Base-by-base conservation (phyloP, 257 asterid genomes). In the Linaria vulgaris region DNA sequence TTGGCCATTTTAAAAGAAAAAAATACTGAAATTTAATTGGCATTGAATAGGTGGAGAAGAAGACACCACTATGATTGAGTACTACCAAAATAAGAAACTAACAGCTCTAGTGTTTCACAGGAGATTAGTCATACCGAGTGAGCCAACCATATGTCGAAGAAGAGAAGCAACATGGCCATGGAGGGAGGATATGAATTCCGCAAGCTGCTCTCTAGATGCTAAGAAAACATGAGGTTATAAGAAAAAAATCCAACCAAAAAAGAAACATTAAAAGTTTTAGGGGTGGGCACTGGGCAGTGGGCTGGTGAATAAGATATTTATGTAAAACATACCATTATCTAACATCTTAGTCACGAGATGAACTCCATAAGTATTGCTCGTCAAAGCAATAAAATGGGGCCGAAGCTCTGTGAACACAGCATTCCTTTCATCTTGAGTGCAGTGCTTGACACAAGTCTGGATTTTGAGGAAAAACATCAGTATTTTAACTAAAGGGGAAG, bases 61-160 rank as follows among this genome's bases (percentile, higher is more conserved):
- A 39, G 12, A 10, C 20, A 52, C 12, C n/a, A 19, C 15, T 14
- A 10, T 45, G 63, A 61, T 55, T 19, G 20, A 34, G 10, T 49
- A 62, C 12, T 25, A 19, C 25, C 41, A 17, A 56, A n/a, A 20
- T 37, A 8, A 47, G 34, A 51, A 21, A 13, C 51, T 16, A 23
- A 12, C 57, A 55, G 48, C 53, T 30, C 20, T 39, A 9, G 17
- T 21, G 34, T 27, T 37, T 44, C n/a, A 7, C 41, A 74, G 38
- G 31, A 17, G 15, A 25, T 60, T 56, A 8, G 61, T 34, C 74
- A 71, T 85, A 92, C 99, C 99, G 59, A 89, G 87, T 56, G 99
- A 92, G 61, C 96, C 99, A 59, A 87, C 99, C 92, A 84, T 81
- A 54, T 90, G 95, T 19, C 97, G 79, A 55, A 87, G 95, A 69